phyloP scores from a whole-genome alignment of 164 flowering plant genomes.

The grape (Vitis vinifera) region DNA sequence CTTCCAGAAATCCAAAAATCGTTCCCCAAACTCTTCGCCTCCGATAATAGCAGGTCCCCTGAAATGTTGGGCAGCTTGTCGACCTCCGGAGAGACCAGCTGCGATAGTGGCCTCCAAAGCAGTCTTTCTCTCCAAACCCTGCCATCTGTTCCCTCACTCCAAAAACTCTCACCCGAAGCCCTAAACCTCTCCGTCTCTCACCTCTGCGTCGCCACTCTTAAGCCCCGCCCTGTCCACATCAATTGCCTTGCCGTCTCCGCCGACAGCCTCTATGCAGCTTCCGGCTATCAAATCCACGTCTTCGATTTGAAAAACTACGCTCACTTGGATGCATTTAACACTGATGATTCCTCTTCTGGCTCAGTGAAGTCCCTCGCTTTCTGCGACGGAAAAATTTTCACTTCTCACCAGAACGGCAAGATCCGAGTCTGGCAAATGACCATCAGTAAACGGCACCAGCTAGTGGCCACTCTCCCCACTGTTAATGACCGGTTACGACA shows the following conservation, averaged over 20 bases:
- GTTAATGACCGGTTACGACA: conserved; percentile 57
- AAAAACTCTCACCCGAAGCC: conserved; percentile 29
- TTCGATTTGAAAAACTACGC: conserved; percentile 38
- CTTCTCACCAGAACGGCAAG: conserved; percentile 79
- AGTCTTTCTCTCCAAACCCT: conserved; percentile 57
- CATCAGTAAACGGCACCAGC: conserved; percentile 33
- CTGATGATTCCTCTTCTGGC: conserved; percentile 42
- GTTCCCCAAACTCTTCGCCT: conserved; percentile 7
- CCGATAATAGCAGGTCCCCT: conserved; percentile 21
- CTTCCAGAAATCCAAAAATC: conserved; percentile 2
- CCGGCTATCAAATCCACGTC: conserved; percentile 55
- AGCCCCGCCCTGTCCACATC: conserved; percentile 34
- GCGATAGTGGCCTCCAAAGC: conserved; percentile 40
- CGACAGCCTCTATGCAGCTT: conserved; percentile 59
- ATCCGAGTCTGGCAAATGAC: conserved; percentile 66
- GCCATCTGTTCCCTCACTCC: conserved; percentile 64
- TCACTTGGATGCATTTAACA: conserved; percentile 43
- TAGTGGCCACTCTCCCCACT: conserved; percentile 66
- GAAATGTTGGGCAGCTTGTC: conserved; percentile 13
- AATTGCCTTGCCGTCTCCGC: conserved; percentile 47
- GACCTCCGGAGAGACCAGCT: conserved; percentile 17
- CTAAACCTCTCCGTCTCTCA: conserved; percentile 33
- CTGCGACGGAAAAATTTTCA: conserved; percentile 46
- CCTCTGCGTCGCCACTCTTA: conserved; percentile 25
- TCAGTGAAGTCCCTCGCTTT: conserved; percentile 61